Base-by-base conservation (phyloP, 192 early-diverging fungal species). In the Coemansia sp. region DNA sequence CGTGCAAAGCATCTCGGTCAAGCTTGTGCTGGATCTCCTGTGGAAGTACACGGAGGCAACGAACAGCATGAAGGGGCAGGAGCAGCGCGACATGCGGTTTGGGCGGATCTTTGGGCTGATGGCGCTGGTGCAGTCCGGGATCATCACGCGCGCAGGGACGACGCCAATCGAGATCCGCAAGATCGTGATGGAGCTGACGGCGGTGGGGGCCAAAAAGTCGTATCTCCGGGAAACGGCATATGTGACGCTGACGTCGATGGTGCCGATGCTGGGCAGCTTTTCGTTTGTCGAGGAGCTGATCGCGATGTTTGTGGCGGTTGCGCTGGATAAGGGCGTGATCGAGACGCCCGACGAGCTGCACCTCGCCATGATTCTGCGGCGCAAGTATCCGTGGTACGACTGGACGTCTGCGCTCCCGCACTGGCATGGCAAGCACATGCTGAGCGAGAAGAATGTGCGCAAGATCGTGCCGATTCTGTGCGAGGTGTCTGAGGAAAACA, bases 71-170 rank as follows among this genome's bases (percentile, higher is more conserved):
- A 91, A 84, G 67, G 89, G 89, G 45, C 87, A 94, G 87, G 97
- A 99, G 76, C 88, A 89, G 69, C 84, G 90, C 42, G 93, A 97
- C 68, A 88, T 91, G 74, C 81, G 89, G 62, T 95, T 97, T 74
- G 95, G 93, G 46, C 88, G 94, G 53, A 83, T 98, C 61, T 96
- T 99, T 85, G 93, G 95, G 11, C 71, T 89, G 57, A 87, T 91
- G 84, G 87, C 90, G 32, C 86, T 98, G 32, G 85, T 92, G 32
- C 85, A 89, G 57, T 89, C 95, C 17, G 91, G 91, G 10, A 85
- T 94, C 48, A 56, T 96, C 1, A 64, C 74, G 20, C 82, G 90
- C n/a, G 45, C 79, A 4, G 67, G 69, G 0, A 92, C 93, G 32
- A 88, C 87, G 1, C 32, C 75, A 15, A 86, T 90, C 23, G 94